Evolutionary conservation across 116 monocot species (phyloP).

Genomic region (Phalaenopsis hybrid): DNA sequence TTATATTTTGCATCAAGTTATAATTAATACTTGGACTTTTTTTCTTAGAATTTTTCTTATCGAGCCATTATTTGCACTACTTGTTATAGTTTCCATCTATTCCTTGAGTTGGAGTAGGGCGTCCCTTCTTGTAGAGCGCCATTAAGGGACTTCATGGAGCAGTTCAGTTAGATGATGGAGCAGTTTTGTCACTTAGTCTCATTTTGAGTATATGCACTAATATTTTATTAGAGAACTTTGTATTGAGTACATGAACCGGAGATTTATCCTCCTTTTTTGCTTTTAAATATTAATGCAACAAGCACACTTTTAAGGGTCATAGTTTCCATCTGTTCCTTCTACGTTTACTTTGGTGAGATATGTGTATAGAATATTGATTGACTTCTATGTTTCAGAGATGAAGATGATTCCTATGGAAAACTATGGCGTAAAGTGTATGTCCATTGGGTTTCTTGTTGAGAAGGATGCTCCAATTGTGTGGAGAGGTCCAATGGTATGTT

Average conservation of each 20-base stretch:
- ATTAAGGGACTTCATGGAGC: no score
- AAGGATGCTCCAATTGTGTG: conserved; percentile 95
- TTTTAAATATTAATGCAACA: no score
- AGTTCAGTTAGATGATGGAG: no score
- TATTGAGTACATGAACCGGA: no score
- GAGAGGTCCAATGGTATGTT: conserved; percentile 98
- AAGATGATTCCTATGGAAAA: conserved; percentile 96
- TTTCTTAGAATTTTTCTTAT: not conserved
- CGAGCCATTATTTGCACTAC: not conserved
- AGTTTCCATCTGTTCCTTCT: not conserved
- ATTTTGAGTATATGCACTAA: no score
- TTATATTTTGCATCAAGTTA: not conserved
- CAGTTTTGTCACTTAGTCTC: no score
- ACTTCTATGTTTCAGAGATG: conserved; percentile 40
- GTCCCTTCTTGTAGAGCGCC: no score
- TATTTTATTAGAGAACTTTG: no score
- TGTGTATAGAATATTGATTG: not conserved
- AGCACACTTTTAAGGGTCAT: no score
- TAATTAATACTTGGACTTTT: not conserved
- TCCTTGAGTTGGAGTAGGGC: no score
- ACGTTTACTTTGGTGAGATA: not conserved
- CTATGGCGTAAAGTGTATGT: conserved; percentile 88
- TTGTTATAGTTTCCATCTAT: not conserved
- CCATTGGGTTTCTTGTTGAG: conserved; percentile 94
- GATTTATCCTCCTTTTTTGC: no score